These are phyloP conservation scores for Venturia nashicola DNA, from an alignment of 2,329 filamentous ascomycete genomes.

Conservation along the genomic window DNA sequence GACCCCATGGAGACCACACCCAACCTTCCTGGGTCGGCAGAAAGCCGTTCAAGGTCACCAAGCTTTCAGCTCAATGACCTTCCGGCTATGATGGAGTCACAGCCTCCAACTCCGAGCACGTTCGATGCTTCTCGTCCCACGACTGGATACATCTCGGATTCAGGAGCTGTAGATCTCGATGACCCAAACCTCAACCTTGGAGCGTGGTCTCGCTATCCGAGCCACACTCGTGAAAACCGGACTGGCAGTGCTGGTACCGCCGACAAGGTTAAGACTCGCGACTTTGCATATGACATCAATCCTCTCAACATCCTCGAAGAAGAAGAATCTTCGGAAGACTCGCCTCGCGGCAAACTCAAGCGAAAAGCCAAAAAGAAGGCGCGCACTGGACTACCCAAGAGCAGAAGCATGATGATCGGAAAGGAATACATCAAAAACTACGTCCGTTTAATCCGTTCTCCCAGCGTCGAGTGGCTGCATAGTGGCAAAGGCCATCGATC, in stretches of 20 bases:
- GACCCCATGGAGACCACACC: slow-evolving; percentile 3
- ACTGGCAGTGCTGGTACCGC: slow-evolving; percentile 24
- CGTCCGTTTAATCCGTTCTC: slow-evolving; percentile 23
- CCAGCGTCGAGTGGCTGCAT: slow-evolving; percentile 24
- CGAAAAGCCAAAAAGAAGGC: slow-evolving; percentile 16
- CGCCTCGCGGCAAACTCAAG: slow-evolving; percentile 16
- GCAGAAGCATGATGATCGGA: slow-evolving; percentile 29
- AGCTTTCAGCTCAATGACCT: slow-evolving; percentile 1
- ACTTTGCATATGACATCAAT: slow-evolving; percentile 23
- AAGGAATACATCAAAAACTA: slow-evolving; percentile 32
- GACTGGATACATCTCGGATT: not conserved
- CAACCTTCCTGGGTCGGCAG: not conserved
- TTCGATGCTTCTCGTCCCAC: not conserved
- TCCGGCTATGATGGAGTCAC: not conserved
- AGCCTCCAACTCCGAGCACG: not conserved
- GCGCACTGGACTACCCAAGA: slow-evolving; percentile 16
- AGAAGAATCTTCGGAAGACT: slow-evolving; percentile 9
- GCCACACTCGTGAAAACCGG: slow-evolving; percentile 30
- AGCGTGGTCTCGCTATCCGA: slow-evolving; percentile 35
- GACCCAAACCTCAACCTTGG: slow-evolving; percentile 13
- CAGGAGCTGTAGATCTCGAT: not conserved
- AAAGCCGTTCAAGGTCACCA: not conserved
- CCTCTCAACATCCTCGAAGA: slow-evolving; percentile 1
- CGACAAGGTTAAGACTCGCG: slow-evolving; percentile 28
- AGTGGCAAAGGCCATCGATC: slow-evolving; percentile 33